These are phyloP conservation scores for Fraxinus platypoda DNA, from an alignment of 305 asterid species.

Conservation along the genomic window DNA sequence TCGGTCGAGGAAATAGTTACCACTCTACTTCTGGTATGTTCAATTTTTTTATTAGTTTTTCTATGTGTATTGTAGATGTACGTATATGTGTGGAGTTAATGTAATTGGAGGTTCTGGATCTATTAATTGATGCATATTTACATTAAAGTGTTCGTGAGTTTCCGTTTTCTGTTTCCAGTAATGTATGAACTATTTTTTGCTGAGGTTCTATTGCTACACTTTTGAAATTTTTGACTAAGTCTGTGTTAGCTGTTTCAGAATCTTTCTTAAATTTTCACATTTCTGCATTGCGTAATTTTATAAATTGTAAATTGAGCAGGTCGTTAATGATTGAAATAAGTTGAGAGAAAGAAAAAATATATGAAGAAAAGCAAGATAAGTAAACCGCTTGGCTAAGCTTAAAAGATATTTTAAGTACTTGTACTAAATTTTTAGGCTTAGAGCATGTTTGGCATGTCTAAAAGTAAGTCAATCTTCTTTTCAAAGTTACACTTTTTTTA, in stretches of 20 bases:
- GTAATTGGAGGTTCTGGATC: conserved; percentile 28
- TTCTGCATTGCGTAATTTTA: background rate
- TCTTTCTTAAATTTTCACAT: background rate
- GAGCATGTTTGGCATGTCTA: background rate
- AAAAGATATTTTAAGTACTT: background rate
- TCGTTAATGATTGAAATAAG: background rate
- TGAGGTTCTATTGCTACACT: background rate
- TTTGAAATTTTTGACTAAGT: conserved; percentile 39
- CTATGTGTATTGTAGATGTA: background rate
- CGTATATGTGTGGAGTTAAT: conserved; percentile 9
- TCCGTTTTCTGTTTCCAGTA: background rate
- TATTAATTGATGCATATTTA: conserved; percentile 34
- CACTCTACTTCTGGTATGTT: conserved; percentile 69
- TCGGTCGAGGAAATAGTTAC: conserved; percentile 75
- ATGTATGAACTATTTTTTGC: background rate
- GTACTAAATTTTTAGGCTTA: background rate
- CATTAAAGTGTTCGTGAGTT: background rate
- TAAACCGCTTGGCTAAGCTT: background rate
- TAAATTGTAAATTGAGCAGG: background rate
- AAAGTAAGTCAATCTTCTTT: background rate
- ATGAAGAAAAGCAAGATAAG: background rate
- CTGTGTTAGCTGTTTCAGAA: background rate
- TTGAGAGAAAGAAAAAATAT: too few relatives aligned
- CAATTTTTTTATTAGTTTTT: background rate
- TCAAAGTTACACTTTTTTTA: background rate